Percentiles rank a stretch among this genome's conserved stretches.
Evolutionary conservation across 2,329 filamentous ascomycete species (phyloP).

Genomic region (Cladosporium cucumerinum): DNA sequence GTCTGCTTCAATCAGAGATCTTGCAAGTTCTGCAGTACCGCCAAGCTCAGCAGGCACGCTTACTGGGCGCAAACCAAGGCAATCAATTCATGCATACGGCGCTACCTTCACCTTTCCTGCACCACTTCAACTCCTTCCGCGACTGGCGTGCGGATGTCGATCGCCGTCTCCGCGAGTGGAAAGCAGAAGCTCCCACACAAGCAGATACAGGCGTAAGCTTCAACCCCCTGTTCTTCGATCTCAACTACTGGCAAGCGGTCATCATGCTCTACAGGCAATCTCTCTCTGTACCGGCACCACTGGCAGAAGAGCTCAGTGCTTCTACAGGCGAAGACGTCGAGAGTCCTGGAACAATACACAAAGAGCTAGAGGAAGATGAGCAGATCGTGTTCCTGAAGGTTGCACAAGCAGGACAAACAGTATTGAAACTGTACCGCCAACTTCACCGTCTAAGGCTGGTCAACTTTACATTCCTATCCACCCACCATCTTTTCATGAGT

Average conservation of each 20-base stretch:
- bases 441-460: constrained; percentile 83
- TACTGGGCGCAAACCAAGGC: constrained; percentile 58
- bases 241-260: constrained; percentile 97
- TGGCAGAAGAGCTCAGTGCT: constrained; percentile 71
- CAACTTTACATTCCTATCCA: constrained; percentile 93
- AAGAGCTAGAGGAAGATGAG: constrained; percentile 73
- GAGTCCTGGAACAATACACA: constrained; percentile 52
- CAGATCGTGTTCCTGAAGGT: constrained; percentile 92
- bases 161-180: constrained; percentile 79
- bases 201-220: constrained; percentile 83
- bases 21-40: constrained; percentile 90
- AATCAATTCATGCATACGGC: constrained; percentile 75
- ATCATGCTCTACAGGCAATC: constrained; percentile 92
- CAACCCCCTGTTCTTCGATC: constrained; percentile 81
- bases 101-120: constrained; percentile 79
- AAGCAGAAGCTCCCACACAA: constrained; percentile 72
- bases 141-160: constrained; percentile 89
- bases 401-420: constrained; percentile 89
- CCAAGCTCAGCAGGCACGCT: constrained; percentile 75
- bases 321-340: constrained; percentile 54
- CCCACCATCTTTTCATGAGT: constrained; percentile 95
- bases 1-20: constrained; percentile 89
- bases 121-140: constrained; percentile 78
- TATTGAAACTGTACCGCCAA: constrained; percentile 84
- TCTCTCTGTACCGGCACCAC: constrained; percentile 73